Percentiles rank a stretch among this genome's conserved stretches.
Conservation (phyloP, 2,329 filamentous ascomycete species). For the Nemania sp. region DNA sequence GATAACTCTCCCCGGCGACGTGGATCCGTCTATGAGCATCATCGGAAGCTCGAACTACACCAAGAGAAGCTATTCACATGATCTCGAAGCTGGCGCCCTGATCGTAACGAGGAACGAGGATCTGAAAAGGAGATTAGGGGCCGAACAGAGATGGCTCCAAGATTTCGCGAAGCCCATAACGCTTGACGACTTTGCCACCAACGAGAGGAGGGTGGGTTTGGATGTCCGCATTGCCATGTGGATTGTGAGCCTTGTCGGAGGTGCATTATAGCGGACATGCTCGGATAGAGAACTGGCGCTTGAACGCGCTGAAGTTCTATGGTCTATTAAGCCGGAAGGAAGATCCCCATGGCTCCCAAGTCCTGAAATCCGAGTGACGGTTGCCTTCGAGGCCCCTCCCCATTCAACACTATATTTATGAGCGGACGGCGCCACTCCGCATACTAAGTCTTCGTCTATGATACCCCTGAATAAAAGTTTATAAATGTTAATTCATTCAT, state of each 20-base stretch:
- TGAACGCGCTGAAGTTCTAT: conserved; percentile 4
- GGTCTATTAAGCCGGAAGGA: conserved; percentile 1
- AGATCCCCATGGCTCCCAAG: conserved; percentile 5
- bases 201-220: conserved; percentile 81
- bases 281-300: neutral
- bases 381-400: neutral
- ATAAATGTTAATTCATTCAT: too few relatives aligned
- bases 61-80: conserved; percentile 86
- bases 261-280: conserved; percentile 66
- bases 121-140: conserved; percentile 72
- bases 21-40: conserved; percentile 75
- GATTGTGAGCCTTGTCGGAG: conserved; percentile 85
- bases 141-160: conserved; percentile 81
- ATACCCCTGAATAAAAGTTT: conserved; percentile 29
- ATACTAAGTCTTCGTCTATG: conserved; percentile 30
- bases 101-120: conserved; percentile 79
- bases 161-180: conserved; percentile 71
- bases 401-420: conserved; percentile 21
- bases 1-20: conserved; percentile 73
- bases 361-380: neutral
- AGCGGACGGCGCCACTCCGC: conserved; percentile 29
- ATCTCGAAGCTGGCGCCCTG: conserved; percentile 86
- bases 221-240: conserved; percentile 91
- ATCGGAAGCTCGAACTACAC: conserved; percentile 97
- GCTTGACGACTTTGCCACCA: conserved; percentile 77